A percentile compares a stretch with the other conserved stretches of the same genome.
These are phyloP conservation scores for Flaveria floridana DNA, from an alignment of 140 eudicot species.

Conservation along the genomic window DNA sequence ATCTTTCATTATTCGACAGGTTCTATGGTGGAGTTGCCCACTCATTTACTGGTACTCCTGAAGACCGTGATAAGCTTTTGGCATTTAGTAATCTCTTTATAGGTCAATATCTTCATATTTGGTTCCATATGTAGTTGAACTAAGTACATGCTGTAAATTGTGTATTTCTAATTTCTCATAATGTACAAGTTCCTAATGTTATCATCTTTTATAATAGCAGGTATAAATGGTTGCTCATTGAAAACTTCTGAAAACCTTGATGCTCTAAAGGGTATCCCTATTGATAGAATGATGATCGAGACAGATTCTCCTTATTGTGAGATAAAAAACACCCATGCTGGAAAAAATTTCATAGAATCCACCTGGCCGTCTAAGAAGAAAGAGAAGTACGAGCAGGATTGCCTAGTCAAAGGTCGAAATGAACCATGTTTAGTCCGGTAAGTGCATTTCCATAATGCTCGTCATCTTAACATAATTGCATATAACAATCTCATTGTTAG, in stretches of 20 bases:
- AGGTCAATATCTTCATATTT: constrained; percentile 48
- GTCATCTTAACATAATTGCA: not conserved
- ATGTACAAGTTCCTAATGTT: not conserved
- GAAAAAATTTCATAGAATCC: constrained; percentile 62
- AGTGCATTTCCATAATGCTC: constrained; percentile 33
- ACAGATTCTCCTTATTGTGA: constrained; percentile 99
- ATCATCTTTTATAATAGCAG: constrained; percentile 34
- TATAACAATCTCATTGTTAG: not conserved
- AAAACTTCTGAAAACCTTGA: constrained; percentile 87
- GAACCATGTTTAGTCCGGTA: constrained; percentile 95
- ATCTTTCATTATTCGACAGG: constrained; percentile 39
- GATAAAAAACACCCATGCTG: constrained; percentile 93
- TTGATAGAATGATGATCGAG: constrained; percentile 91
- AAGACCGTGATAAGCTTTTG: constrained; percentile 87
- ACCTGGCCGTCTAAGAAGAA: constrained; percentile 92
- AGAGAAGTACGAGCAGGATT: constrained; percentile 77
- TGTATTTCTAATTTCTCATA: not conserved
- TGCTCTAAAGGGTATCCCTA: constrained; percentile 77
- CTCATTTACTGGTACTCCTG: constrained; percentile 90
- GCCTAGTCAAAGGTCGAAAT: constrained; percentile 90
- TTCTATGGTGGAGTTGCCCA: constrained; percentile 88
- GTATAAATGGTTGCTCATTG: constrained; percentile 91
- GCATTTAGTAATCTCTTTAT: constrained; percentile 68
- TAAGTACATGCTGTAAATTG: constrained; percentile 12
- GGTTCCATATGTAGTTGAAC: constrained; percentile 2